These are phyloP conservation scores for Monosporascus ibericus DNA, from an alignment of 2,329 filamentous ascomycete species.

Conservation along the genomic window DNA sequence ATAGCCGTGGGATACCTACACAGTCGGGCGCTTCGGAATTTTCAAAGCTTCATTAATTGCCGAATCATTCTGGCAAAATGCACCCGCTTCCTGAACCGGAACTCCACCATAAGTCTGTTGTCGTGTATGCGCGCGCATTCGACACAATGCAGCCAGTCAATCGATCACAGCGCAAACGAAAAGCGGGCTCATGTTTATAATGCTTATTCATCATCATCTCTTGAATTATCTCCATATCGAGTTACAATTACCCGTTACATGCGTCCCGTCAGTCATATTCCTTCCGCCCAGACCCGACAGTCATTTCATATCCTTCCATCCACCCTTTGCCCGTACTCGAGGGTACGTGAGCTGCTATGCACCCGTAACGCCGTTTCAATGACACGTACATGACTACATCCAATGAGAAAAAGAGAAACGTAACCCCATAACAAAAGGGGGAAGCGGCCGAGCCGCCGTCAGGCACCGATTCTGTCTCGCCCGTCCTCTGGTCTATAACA, in stretches of 20 bases:
- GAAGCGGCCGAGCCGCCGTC: neutral
- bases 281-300: neutral
- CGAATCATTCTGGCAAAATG: no score
- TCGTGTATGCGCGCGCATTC: no score
- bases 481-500: neutral
- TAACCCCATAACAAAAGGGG: neutral
- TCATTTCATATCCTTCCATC: neutral
- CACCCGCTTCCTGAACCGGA: no score
- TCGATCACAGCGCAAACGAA: no score
- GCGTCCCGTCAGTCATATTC: neutral
- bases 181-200: neutral
- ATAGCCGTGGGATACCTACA: no score
- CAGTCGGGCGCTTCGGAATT: no score
- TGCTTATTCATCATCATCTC: slow-evolving; percentile 9
- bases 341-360: neutral
- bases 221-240: slow-evolving; percentile 10
- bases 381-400: neutral
- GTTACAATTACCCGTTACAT: slow-evolving; percentile 8
- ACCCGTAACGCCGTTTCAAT: slow-evolving; percentile 5
- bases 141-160: no score
- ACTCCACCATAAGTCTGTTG: no score
- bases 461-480: neutral
- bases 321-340: neutral
- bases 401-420: neutral
- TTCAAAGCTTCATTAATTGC: no score